Evolutionary conservation across 2,329 filamentous ascomycete genomes (phyloP).

Genomic region (Aphanocladium album): DNA sequence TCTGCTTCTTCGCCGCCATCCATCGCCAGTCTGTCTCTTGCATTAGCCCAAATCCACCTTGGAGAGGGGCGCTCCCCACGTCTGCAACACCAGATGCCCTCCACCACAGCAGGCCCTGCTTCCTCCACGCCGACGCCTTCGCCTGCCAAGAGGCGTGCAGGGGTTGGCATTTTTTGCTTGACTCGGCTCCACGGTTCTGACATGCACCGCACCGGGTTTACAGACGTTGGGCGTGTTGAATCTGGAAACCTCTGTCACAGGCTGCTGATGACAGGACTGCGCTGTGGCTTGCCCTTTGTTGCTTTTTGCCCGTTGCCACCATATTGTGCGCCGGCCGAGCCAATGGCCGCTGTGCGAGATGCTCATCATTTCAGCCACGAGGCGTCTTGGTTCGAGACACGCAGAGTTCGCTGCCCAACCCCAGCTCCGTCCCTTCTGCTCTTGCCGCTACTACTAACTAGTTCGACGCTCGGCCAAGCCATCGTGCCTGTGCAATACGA

Average conservation of each 20-base stretch:
- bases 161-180: neutral
- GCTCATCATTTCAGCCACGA: neutral
- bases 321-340: neutral
- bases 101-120: neutral
- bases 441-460: neutral
- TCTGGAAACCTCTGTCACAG: constrained; percentile 1
- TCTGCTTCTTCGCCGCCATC: neutral
- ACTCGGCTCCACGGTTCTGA: constrained; percentile 8
- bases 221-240: constrained; percentile 8
- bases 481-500: neutral
- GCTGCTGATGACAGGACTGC: neutral
- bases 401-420: neutral
- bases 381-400: neutral
- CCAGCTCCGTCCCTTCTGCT: neutral
- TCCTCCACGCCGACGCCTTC: neutral
- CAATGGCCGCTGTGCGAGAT: neutral
- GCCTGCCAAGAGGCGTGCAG: neutral
- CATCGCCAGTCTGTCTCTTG: neutral
- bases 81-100: constrained; percentile 1
- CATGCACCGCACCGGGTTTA: neutral
- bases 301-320: neutral
- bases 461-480: neutral
- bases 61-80: neutral
- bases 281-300: neutral
- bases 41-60: constrained; percentile 1